Conservation (phyloP, 2,329 filamentous ascomycete genomes). For the Bipolaris zeicola region DNA sequence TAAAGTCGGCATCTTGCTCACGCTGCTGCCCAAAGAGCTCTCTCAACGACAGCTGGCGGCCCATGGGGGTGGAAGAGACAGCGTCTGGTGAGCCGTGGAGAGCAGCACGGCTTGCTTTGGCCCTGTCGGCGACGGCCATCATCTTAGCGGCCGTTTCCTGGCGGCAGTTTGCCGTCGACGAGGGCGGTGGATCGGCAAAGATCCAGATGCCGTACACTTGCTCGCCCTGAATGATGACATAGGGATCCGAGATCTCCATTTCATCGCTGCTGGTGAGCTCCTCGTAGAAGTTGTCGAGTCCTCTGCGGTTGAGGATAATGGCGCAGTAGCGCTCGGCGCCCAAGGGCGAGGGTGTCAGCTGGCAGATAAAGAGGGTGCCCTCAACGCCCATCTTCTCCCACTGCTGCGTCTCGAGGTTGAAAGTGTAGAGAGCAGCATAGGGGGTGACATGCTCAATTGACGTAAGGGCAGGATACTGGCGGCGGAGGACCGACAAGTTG, state of each 20-base stretch:
- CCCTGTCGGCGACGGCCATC: slow-evolving; percentile 59
- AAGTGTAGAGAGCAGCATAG: slow-evolving; percentile 85
- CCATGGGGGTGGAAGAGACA: slow-evolving; percentile 53
- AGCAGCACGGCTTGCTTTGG: slow-evolving; percentile 55
- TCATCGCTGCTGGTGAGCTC: slow-evolving; percentile 52
- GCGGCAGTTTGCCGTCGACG: slow-evolving; percentile 59
- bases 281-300: slow-evolving; percentile 55
- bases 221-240: slow-evolving; percentile 60
- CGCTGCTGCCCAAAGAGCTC: slow-evolving; percentile 62
- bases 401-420: slow-evolving; percentile 64
- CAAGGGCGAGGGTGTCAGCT: slow-evolving; percentile 53
- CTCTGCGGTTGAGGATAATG: slow-evolving; percentile 56
- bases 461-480: slow-evolving; percentile 76
- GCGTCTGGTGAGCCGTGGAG: slow-evolving; percentile 43
- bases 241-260: slow-evolving; percentile 60
- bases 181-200: slow-evolving; percentile 63
- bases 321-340: slow-evolving; percentile 50
- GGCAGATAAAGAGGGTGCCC: slow-evolving; percentile 87
- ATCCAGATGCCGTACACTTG: slow-evolving; percentile 68
- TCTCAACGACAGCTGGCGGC: slow-evolving; percentile 58
- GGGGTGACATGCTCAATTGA: slow-evolving; percentile 79
- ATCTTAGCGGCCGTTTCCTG: slow-evolving; percentile 61
- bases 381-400: slow-evolving; percentile 91
- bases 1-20: slow-evolving; percentile 58
- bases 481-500: slow-evolving; percentile 82